Base-by-base conservation (phyloP, 1,284 basidiomycete genomes). In the Irpex sp. region DNA sequence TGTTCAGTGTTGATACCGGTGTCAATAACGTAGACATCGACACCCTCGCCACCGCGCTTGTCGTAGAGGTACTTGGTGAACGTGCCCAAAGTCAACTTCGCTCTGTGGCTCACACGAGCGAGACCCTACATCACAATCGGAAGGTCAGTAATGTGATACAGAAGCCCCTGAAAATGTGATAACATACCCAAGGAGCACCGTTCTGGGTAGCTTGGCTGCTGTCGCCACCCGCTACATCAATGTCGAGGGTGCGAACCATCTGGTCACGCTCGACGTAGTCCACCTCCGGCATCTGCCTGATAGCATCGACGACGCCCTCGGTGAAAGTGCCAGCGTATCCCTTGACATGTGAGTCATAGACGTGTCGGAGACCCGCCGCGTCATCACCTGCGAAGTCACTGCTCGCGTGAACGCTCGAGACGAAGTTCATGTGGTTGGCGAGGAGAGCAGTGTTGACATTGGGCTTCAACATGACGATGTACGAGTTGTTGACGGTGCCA, bases 181-280 rank as follows among this genome's bases (percentile, higher is more conserved):
- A 21, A 81, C 86, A 75, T 73, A 93, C 94, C 97, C 97, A 98
- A 60, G 96, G 95, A 21, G 96, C 93, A 36, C 81, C 77, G 62
- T 77, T 87, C 83, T 98, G 93, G 5, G 79, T 74, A 62, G 81
- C 83, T 79, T 98, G 95, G 64, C 96, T 33, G 28, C 28, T 81
- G 70, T 89, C 94, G 28, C 86, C 90, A 56, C 39, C 39, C 39
- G 39, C 39, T 5, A 98, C 93, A 72, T 95, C 94, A 23, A 79
- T 67, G 1, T 89, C 86, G 66, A 85, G 82, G 14, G 91, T 89
- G 67, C 80, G 83, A 21, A 96, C 91, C 67, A 95, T 80, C 78
- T 96, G 94, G 79, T 99, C 97, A 64, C 81, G 84, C 80, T 99
- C 97, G 63, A 99, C 82, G 72, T 91, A 96, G 36, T 88, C 92